Conservation (phyloP, 768 basidiomycete genomes). For the Crucibulum laeve region DNA sequence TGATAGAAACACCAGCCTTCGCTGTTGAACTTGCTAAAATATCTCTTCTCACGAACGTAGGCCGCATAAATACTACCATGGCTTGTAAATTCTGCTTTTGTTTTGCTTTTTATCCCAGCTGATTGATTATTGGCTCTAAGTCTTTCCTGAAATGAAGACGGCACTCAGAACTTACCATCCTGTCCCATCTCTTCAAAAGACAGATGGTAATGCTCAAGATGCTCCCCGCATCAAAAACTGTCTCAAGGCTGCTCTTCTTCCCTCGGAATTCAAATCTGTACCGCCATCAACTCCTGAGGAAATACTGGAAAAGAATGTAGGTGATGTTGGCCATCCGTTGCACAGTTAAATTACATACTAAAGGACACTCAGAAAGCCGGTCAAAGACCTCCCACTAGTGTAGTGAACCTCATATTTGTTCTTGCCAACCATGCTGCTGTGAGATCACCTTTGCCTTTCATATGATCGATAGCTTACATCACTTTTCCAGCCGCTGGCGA, state of each 20-base stretch:
- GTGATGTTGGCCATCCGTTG: slow-evolving; percentile 17
- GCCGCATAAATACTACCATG: slow-evolving; percentile 90
- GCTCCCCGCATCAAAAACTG: slow-evolving; percentile 91
- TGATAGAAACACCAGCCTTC: slow-evolving; percentile 77
- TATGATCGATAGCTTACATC: slow-evolving; percentile 5
- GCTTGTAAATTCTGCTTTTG: slow-evolving; percentile 50
- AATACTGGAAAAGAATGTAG: slow-evolving; percentile 62
- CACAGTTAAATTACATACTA: slow-evolving; percentile 6
- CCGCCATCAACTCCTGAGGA: slow-evolving; percentile 75
- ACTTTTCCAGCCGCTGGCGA: slow-evolving; percentile 46
- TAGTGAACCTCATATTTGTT: slow-evolving; percentile 84
- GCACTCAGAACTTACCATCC: slow-evolving; percentile 87
- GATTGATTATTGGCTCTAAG: slow-evolving; percentile 31
- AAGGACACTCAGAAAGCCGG: slow-evolving; percentile 35
- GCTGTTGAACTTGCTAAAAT: slow-evolving; percentile 80
- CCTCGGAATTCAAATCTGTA: slow-evolving; percentile 59
- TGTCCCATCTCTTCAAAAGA: slow-evolving; percentile 85
- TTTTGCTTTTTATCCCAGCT: slow-evolving; percentile 1
- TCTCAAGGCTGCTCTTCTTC: slow-evolving; percentile 75
- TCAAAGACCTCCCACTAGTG: slow-evolving; percentile 73
- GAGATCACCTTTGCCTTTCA: slow-evolving; percentile 19
- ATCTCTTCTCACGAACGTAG: slow-evolving; percentile 82
- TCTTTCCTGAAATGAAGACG: slow-evolving; percentile 93
- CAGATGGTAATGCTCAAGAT: slow-evolving; percentile 84
- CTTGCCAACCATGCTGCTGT: slow-evolving; percentile 77